Base-by-base conservation (phyloP, 1,284 basidiomycete species). In the Apiotrichum domesticum region DNA sequence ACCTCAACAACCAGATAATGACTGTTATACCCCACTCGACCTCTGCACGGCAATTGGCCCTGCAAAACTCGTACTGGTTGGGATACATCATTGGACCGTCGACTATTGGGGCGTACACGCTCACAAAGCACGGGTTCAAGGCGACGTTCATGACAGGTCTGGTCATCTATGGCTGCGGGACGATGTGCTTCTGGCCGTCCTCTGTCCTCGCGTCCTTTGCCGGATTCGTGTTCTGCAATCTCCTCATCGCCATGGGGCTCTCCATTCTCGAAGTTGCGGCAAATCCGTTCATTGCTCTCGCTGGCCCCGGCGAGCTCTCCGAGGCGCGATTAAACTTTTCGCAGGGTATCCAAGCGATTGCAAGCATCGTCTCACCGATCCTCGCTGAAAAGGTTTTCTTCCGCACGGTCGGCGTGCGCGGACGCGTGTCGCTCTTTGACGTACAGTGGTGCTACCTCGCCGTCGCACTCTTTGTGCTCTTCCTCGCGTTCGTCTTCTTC, bases 391-490 rank as follows among this genome's bases (percentile, higher is more conserved):
- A 69, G 51, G 72, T 64, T 13, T 51, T 77, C 13, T 74, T 77
- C 61, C 55, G 45, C 6, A 54, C 62, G 13, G 55, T 71, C 45
- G 37, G 14, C n/a, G 14, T 10, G 8, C 54, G 56, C 40, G 66
- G 62, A 9, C 56, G 62, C 7, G 45, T 44, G 6, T 58, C 58
- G 14, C 61, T 77, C 14, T 73, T 75, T 61, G 65, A 70, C 32
- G 66, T 74, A 4, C 74, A 77, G 56, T 77, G 74, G 74, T 74
- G 70, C 54, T 77, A 77, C 60, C 66, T 77, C 41, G 72, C 72
- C 10, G 69, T 77, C 1, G 64, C 73, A 3, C 63, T 77, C 3
- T 74, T 75, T 37, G 75, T 72, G 29, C 63, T 73, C 42, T 60
- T 68, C 35, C 65, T 75, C 15, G 71, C 74, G 3, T 67, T 73